Conservation (phyloP, 2,329 filamentous ascomycete genomes). For the Leptoxyphium fumago region DNA sequence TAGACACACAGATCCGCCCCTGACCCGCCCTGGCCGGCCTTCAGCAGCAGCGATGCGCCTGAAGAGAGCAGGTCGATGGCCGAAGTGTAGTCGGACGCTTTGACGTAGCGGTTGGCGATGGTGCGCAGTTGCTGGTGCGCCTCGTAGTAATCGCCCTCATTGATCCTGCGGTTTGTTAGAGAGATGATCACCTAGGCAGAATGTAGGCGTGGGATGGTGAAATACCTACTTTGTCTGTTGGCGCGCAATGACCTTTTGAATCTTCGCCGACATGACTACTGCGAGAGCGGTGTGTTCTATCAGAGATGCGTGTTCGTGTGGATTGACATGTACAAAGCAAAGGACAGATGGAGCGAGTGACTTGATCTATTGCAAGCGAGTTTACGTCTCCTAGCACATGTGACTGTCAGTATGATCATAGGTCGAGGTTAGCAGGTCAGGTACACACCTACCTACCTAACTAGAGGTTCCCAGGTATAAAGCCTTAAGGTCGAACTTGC, state of each 20-base stretch:
- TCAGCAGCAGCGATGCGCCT: constrained; percentile 72
- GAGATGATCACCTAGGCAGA: constrained; percentile 6
- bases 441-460: no score
- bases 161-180: constrained; percentile 43
- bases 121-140: constrained; percentile 96
- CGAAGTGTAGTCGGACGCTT: constrained; percentile 67
- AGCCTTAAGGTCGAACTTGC: no score
- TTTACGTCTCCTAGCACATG: no score
- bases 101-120: constrained; percentile 85
- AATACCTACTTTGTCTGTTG: constrained; percentile 57
- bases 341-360: no score
- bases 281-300: no score
- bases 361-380: no score
- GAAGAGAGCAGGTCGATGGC: constrained; percentile 77
- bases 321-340: no score
- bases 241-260: constrained; percentile 56
- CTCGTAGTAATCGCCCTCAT: constrained; percentile 90
- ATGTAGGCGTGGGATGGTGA: not conserved
- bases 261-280: constrained; percentile 32
- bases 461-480: no score
- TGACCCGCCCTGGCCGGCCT: constrained; percentile 84
- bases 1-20: constrained; percentile 81
- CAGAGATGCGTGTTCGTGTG: no score
- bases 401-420: no score
- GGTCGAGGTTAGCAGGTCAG: no score